These are phyloP conservation scores for Monascus purpureus DNA, from an alignment of 495 filamentous ascomycete genomes.

Conservation along the genomic window DNA sequence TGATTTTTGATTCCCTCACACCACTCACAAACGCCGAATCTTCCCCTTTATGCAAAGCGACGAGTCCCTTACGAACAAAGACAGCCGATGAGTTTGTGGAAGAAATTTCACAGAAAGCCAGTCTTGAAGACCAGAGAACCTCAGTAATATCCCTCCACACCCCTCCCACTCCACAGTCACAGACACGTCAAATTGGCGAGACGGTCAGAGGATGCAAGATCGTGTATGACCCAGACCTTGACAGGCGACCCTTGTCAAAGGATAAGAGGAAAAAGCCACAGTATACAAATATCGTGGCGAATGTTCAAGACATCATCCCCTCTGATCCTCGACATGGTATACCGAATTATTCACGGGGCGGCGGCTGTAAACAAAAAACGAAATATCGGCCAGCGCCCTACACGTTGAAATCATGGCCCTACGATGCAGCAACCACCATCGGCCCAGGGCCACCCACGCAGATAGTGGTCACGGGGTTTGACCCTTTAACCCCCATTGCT, in stretches of 20 bases:
- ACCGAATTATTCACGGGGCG: conserved; percentile 39
- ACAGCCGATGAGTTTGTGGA: conserved; percentile 10
- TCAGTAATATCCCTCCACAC: conserved; percentile 36
- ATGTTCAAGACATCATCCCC: conserved; percentile 52
- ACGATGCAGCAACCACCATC: conserved; percentile 66
- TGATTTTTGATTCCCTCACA: conserved; percentile 46
- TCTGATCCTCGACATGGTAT: conserved; percentile 66
- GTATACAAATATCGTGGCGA: conserved; percentile 54
- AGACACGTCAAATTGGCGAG: conserved; percentile 46
- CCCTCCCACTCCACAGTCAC: conserved; percentile 36
- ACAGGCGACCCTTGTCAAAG: conserved; percentile 42
- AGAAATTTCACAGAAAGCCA: conserved; percentile 5
- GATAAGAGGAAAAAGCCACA: conserved; percentile 57
- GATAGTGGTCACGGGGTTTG: conserved; percentile 85
- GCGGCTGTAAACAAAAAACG: conserved; percentile 53
- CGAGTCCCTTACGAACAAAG: conserved; percentile 36
- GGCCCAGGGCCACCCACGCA: conserved; percentile 80
- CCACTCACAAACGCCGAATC: conserved; percentile 66
- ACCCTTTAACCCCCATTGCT: conserved; percentile 67
- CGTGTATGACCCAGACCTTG: conserved; percentile 62
- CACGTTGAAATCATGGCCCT: conserved; percentile 58
- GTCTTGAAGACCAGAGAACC: conserved; percentile 11
- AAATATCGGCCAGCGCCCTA: conserved; percentile 66
- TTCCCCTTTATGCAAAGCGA: conserved; percentile 48
- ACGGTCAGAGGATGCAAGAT: conserved; percentile 53